phyloP scores from a whole-genome alignment of 73 alveolate genomes.

The Paramecium tetraurelia region DNA sequence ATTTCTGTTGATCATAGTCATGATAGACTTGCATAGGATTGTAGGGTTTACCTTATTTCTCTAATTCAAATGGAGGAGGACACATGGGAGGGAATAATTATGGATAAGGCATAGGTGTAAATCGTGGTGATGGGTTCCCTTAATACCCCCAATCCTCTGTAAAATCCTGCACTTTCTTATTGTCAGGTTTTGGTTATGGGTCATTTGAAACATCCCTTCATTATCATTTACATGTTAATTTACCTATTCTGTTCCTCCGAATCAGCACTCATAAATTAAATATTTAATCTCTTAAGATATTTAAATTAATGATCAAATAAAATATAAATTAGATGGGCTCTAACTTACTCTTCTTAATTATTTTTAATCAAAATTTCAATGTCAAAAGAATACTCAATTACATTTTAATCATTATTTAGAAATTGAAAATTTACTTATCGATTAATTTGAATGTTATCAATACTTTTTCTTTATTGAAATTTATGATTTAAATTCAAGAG shows the following conservation, averaged over 20 bases:
- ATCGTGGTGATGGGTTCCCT: constrained; percentile 35
- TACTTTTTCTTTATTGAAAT: neutral
- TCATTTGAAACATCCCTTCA: constrained; percentile 34
- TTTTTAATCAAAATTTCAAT: neutral
- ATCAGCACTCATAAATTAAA: constrained; percentile 6
- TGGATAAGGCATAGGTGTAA: neutral
- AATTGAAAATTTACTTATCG: neutral
- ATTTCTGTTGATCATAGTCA: neutral
- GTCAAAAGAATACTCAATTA: neutral
- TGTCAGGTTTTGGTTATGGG: neutral
- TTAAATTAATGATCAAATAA: neutral
- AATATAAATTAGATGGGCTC: neutral
- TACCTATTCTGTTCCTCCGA: constrained; percentile 4
- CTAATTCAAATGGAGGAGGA: neutral
- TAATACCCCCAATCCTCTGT: constrained; percentile 14
- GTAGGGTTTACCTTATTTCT: neutral
- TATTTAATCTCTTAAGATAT: neutral
- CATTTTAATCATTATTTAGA: neutral
- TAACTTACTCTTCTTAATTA: neutral
- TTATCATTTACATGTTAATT: neutral
- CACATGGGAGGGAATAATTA: neutral
- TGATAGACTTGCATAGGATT: neutral
- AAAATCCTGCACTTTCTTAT: constrained; percentile 12
- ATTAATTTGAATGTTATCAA: neutral
- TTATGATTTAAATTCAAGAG: neutral